phyloP scores from a whole-genome alignment of 352 stramenopile genomes.

The Globisporangium cederbergense region DNA sequence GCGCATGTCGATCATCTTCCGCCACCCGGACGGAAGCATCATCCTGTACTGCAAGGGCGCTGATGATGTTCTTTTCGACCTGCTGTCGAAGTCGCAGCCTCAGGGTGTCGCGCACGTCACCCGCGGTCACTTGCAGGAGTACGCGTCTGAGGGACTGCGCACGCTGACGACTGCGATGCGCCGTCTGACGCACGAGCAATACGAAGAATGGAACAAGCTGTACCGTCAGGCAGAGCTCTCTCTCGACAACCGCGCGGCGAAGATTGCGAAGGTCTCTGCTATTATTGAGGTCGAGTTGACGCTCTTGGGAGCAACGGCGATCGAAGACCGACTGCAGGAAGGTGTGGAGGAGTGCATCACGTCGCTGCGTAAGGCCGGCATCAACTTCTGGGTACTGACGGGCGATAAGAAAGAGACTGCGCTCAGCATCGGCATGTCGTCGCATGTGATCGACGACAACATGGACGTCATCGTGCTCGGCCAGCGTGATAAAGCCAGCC shows the following conservation, averaged over 20 bases:
- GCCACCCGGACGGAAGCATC: slow-evolving; percentile 67
- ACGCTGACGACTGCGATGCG: slow-evolving; percentile 75
- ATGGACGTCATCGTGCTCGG: slow-evolving; percentile 89
- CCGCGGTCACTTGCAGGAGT: slow-evolving; percentile 78
- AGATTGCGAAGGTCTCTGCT: slow-evolving; percentile 72
- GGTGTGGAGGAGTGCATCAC: slow-evolving; percentile 91
- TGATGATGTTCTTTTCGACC: slow-evolving; percentile 79
- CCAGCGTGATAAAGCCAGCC: slow-evolving; percentile 71
- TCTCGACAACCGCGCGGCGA: slow-evolving; percentile 62
- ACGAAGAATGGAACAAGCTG: slow-evolving; percentile 63
- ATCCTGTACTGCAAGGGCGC: slow-evolving; percentile 84
- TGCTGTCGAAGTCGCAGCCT: slow-evolving; percentile 57
- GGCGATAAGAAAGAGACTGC: slow-evolving; percentile 89
- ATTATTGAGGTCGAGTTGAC: slow-evolving; percentile 86
- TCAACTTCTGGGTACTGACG: slow-evolving; percentile 96
- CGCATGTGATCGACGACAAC: slow-evolving; percentile 86
- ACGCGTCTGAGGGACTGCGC: slow-evolving; percentile 72
- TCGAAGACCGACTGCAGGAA: slow-evolving; percentile 92
- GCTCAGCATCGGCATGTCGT: slow-evolving; percentile 87
- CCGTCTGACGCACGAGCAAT: slow-evolving; percentile 64
- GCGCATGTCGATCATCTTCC: slow-evolving; percentile 97
- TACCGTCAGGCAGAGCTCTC: slow-evolving; percentile 79
- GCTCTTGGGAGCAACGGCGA: slow-evolving; percentile 88
- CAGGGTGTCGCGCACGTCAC: slow-evolving; percentile 81
- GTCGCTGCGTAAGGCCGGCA: slow-evolving; percentile 89